Evolutionary conservation across 345 rosid species (phyloP), one percentile per base, ranked within the genome.

Genomic region (Jatropha curcas): DNA sequence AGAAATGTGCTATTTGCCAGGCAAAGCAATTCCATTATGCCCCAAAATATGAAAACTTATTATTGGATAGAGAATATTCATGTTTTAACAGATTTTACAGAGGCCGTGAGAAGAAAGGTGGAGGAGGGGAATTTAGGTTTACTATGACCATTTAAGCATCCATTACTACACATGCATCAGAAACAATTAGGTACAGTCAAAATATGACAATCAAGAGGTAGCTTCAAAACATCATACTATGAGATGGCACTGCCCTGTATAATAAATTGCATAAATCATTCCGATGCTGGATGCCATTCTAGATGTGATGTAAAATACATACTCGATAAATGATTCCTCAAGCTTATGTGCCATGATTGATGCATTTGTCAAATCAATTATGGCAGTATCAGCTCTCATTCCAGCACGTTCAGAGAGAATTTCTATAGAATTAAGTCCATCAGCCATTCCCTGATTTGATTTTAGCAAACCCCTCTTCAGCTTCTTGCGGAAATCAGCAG

Each of bases 401-500:
- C 99, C 98, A 34, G 97, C 98, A 76, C 93, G 85, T 69, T 91
- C 92, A 59, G 99, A 92, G 27, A 95, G 84, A 65, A 60, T 83
- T 82, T 95, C 98, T 62, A 95, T 91, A 55, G 99, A 95, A 84
- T 86, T 88, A 46, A 91, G 77, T 65, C 80, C 92, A 66, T 75
- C 92, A 65, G 74, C 70, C 8, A 58, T 71, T 46, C 86, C 74
- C 75, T 88, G 90, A 84, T 92, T 92, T 71, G 88, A 83, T 86
- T 84, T 92, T 0, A 77, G 50, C 56, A 80, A 78, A 53, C 93
- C 85, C 33, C 84, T 88, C 88, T 92, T 91, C 76, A 95, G 89
- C 87, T 92, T 95, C 87, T 87, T 95, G 72, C 97, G 94, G 76
- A 92, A 95, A 82, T 89, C 98, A 35, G 92, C 80, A 71, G 98